Conservation (phyloP, 2,329 filamentous ascomycete species). For the Trichoderma brevicompactum region DNA sequence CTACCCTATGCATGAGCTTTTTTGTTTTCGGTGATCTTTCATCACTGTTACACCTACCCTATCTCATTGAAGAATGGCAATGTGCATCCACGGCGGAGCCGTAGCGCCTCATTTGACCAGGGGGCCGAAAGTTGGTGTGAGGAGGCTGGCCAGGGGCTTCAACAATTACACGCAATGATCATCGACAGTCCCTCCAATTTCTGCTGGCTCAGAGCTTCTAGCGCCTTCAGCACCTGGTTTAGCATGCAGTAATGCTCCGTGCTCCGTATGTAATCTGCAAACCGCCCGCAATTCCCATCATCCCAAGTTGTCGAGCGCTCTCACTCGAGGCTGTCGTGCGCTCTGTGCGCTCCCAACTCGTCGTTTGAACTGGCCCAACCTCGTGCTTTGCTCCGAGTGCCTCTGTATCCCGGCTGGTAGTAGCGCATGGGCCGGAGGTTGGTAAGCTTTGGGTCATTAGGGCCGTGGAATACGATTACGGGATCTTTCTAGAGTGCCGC, state of each 20-base stretch:
- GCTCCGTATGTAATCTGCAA: conserved; percentile 10
- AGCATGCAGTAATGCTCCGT: background rate
- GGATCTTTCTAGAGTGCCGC: background rate
- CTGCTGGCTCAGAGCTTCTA: conserved; percentile 1
- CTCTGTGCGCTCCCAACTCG: background rate
- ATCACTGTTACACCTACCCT: conserved; percentile 20
- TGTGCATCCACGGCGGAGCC: conserved; percentile 16
- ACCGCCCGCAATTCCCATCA: background rate
- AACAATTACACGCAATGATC: conserved; percentile 24
- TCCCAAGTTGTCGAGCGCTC: background rate
- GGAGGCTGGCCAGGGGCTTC: conserved; percentile 24
- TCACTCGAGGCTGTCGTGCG: background rate
- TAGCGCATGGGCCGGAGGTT: conserved; percentile 20
- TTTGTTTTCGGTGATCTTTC: conserved; percentile 2
- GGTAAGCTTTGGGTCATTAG: conserved; percentile 24
- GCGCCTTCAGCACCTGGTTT: conserved; percentile 2
- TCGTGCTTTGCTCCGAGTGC: background rate
- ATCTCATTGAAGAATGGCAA: conserved; percentile 1
- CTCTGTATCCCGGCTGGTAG: background rate
- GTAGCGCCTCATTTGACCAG: conserved; percentile 21
- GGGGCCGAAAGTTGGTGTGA: conserved; percentile 13
- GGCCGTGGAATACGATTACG: conserved; percentile 28
- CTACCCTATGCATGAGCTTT: conserved; percentile 3
- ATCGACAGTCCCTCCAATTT: conserved; percentile 24
- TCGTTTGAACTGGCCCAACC: background rate